Base-by-base conservation (phyloP, 2,329 filamentous ascomycete species). In the Hypoxylon sp. region DNA sequence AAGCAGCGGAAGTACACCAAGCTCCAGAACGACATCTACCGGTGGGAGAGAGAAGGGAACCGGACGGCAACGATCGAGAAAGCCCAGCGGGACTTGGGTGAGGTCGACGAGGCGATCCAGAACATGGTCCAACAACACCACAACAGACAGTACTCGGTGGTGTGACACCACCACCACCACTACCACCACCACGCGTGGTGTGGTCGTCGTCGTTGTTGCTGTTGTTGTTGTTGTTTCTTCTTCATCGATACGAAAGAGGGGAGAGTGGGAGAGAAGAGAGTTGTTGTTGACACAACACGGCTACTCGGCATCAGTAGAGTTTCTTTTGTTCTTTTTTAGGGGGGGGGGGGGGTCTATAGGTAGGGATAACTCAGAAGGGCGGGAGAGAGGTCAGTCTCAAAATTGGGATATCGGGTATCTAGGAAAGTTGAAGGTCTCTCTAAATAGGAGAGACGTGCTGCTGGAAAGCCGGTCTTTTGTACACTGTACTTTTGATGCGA, bases 1-100 rank as follows among this genome's bases (percentile, higher is more conserved):
- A 96, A 96, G 76, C 75, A 82, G 67, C 84, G 90, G 47, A 86
- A 89, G 58, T 82, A 86, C 67, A 77, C 78, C 67, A 90, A 91
- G 74, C 90, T 95, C 78, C 70, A 80, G 35, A 82, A 85, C 49
- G 88, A 92, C 66, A 82, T 95, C 67, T 75, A 79, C 60, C 87
- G 91, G 54, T 96, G 91, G 91, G 77, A 80, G 65, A 79, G 78
- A 36, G 90, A 94, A 72, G 87, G 88, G 54, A 88, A 89, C 71
- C 84, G 88, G 43, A 78, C 78, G 57, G 87, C 88, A 41, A 86
- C 89, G 44, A 88, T 95, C 68, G 83, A 86, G 69, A 82, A 83
- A 59, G 83, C 92, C 52, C 78, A 87, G 60, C 73, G 75, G 44
- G 89, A 92, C 63, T 90, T 93, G 69, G 69, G 73, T 34, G 81